Evolutionary conservation across 805 yeast genomes (phyloP), one percentile per base, ranked within the genome.

Genomic region (Metschnikowia lachancei): DNA sequence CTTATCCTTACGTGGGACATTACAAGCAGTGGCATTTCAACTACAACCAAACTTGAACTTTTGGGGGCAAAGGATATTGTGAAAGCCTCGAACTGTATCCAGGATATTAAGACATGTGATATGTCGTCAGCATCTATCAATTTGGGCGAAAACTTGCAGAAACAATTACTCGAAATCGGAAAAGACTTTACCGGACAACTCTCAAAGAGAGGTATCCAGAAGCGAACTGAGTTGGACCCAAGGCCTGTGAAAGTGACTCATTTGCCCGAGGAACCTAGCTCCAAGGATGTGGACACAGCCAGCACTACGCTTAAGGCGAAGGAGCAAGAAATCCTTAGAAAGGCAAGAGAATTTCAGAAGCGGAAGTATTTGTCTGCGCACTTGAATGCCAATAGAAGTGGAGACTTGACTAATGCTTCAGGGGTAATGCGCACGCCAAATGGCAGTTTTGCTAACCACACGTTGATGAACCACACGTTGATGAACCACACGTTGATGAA

Each of bases 1-100:
- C 41, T 77, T 14, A 46, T 77, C 4, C 39, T 77, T 13, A 68
- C 60, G 47, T 78, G 81, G 81, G 74, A 70, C 48, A 47, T 51
- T 2, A 52, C 56, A 4, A 52, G 58, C 12, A 43, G 62, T 7
- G 54, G 46, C 2, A 29, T 66, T 17, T 29, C 39, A 10, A 13
- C 34, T 1, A 53, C 44, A 2, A 54, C 58, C 18, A 56, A 65
- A 12, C 16, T 42, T 2, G 41, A 52, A 9, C 16, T 46, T 2
- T 56, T 71, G 20, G 43, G 52, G 2, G 32, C 61, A 2, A 43
- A 48, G 2, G 47, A 51, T 12, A 44, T 49, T 18, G 20, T 24
- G 7, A 17, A 43, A 9, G 30, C 45, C 1, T 35, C 24, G 1
- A 56, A 53, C 16, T 49, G 55, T 17, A 47, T 67, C 3, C 45